Evolutionary conservation across 2,329 filamentous ascomycete species (phyloP).

Genomic region (Fusarium annulatum): DNA sequence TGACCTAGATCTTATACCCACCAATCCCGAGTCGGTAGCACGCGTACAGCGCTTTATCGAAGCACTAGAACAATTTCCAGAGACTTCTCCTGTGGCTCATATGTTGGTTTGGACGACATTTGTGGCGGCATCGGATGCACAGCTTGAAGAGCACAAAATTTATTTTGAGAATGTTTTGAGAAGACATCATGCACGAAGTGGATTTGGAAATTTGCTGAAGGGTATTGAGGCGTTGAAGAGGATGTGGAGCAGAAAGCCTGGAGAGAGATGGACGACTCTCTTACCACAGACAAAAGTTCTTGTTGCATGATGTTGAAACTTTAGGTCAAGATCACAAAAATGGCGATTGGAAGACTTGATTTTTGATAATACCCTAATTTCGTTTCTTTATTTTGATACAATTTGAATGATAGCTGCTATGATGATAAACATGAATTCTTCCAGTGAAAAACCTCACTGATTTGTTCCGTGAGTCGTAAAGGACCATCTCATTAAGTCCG

Average conservation of each 20-base stretch:
- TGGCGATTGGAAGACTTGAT: neutral
- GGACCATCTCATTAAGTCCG: rapidly evolving
- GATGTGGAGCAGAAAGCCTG: conserved; percentile 38
- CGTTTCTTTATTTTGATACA: rapidly evolving
- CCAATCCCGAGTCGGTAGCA: conserved; percentile 15
- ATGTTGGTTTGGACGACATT: conserved; percentile 46
- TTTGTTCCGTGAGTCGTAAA: too few species aligned
- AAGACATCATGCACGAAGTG: conserved; percentile 35
- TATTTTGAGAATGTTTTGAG: conserved; percentile 38
- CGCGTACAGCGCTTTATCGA: conserved; percentile 44
- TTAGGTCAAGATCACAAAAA: neutral
- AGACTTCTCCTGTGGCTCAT: conserved; percentile 32
- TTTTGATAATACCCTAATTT: conserved; percentile 23
- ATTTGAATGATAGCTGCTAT: neutral
- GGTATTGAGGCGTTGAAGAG: conserved; percentile 38
- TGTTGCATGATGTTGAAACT: conserved; percentile 40
- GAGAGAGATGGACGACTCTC: conserved; percentile 43
- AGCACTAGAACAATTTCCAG: conserved; percentile 34
- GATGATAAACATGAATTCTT: too few species aligned
- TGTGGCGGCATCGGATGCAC: conserved; percentile 41
- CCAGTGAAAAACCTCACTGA: rapidly evolving
- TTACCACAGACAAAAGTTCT: conserved; percentile 40
- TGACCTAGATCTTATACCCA: neutral
- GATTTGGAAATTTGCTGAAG: conserved; percentile 42
- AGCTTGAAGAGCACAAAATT: conserved; percentile 40